Evolutionary conservation across 495 filamentous ascomycete species (phyloP).

Genomic region (Podospora australis): DNA sequence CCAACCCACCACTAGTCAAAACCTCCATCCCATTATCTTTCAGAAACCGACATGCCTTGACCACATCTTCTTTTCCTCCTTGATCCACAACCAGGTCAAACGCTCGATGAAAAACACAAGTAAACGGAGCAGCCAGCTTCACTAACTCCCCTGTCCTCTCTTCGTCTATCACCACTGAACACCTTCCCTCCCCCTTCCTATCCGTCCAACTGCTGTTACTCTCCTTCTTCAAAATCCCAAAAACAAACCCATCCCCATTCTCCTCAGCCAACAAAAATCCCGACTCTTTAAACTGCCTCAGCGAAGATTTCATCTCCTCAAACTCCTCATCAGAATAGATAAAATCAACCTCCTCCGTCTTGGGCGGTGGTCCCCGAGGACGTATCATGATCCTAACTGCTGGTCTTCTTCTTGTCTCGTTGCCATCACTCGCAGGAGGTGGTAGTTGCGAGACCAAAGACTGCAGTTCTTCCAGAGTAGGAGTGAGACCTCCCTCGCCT

Average conservation of each 20-base stretch:
- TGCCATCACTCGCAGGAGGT: background rate
- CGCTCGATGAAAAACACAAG: slow-evolving; percentile 35
- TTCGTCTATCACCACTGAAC: slow-evolving; percentile 26
- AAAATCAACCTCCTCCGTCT: slow-evolving; percentile 28
- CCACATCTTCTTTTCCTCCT: slow-evolving; percentile 19
- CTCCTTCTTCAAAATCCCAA: slow-evolving; percentile 27
- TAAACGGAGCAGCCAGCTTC: slow-evolving; percentile 18
- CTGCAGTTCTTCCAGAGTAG: slow-evolving; percentile 19
- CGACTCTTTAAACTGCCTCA: slow-evolving; percentile 21
- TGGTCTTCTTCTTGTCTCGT: slow-evolving; percentile 13
- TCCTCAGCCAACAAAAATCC: slow-evolving; percentile 21
- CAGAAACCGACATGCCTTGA: too few relatives aligned
- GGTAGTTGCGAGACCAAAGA: slow-evolving; percentile 5
- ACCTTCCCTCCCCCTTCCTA: too few relatives aligned
- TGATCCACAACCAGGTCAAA: slow-evolving; percentile 31
- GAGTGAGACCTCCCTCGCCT: slow-evolving; percentile 34
- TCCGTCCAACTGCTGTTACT: too few relatives aligned
- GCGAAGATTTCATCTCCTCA: slow-evolving; percentile 21
- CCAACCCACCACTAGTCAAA: slow-evolving; percentile 36
- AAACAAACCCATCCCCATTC: slow-evolving; percentile 41
- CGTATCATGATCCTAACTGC: slow-evolving; percentile 41
- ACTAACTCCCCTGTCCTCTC: slow-evolving; percentile 21
- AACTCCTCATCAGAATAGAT: slow-evolving; percentile 32
- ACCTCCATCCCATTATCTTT: slow-evolving; percentile 30
- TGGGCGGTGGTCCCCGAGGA: slow-evolving; percentile 29